Evolutionary conservation across 345 rosid genomes (phyloP).

Genomic region (Melastoma malabathricum): DNA sequence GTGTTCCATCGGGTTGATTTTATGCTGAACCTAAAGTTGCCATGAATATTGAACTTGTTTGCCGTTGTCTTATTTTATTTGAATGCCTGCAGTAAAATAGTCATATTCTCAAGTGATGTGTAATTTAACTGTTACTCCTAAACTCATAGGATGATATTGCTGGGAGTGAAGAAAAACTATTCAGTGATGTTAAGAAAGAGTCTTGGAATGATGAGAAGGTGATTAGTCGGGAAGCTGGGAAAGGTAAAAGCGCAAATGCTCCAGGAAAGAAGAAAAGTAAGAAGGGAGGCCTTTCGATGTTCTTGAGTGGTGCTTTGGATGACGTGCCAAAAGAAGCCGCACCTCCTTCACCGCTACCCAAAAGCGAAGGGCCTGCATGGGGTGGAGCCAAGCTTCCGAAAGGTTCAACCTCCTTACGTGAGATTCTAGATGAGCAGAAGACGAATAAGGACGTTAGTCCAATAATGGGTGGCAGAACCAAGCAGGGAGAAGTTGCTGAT

Average conservation of each 20-base stretch:
- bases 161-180: conserved; percentile 11
- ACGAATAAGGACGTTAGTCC: conserved; percentile 23
- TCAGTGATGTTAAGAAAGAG: conserved; percentile 21
- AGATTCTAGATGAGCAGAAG: conserved; percentile 84
- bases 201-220: conserved; percentile 25
- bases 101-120: too few relatives aligned
- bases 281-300: conserved; percentile 96
- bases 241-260: conserved; percentile 25
- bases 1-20: too few relatives aligned
- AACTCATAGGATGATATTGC: conserved; percentile 26
- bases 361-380: conserved; percentile 85
- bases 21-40: too few relatives aligned
- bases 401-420: conserved; percentile 67
- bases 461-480: conserved; percentile 24
- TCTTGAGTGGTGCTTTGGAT: conserved; percentile 93
- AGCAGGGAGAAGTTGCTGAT: conserved; percentile 23
- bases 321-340: conserved; percentile 34
- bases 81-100: too few relatives aligned
- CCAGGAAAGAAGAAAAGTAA: conserved; percentile 65
- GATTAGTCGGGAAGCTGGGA: conserved; percentile 23
- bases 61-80: too few relatives aligned
- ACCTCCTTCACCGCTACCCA: conserved; percentile 49
- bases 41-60: too few relatives aligned
- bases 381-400: conserved; percentile 79
- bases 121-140: not conserved